Conservation (phyloP, 768 basidiomycete genomes). For the Exsudoporus frostii region DNA sequence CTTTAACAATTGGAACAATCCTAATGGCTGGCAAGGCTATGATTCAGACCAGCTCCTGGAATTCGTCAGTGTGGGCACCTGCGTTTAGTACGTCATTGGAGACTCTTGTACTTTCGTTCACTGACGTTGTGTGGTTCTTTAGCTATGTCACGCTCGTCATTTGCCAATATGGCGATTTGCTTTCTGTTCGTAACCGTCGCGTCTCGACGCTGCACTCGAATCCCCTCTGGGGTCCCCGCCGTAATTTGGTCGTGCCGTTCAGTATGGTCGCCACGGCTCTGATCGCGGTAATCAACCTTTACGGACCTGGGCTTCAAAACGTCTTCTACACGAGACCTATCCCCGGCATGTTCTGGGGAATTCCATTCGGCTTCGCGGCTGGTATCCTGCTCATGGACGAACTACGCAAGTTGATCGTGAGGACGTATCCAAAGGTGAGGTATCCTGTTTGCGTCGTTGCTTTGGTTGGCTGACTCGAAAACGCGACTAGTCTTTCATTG, state of each 20-base stretch:
- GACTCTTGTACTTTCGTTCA: neutral
- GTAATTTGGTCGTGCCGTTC: slow-evolving; percentile 31
- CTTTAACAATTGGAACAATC: slow-evolving; percentile 40
- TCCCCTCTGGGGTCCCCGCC: slow-evolving; percentile 38
- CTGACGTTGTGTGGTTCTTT: neutral
- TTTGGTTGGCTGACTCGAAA: neutral
- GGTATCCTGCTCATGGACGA: slow-evolving; percentile 46
- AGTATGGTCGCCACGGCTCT: slow-evolving; percentile 33
- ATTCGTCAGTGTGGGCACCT: slow-evolving; percentile 40
- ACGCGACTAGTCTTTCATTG: slow-evolving; percentile 19
- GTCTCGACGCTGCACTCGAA: slow-evolving; percentile 27
- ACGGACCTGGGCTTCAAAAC: slow-evolving; percentile 30
- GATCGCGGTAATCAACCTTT: slow-evolving; percentile 35
- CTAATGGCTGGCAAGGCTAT: slow-evolving; percentile 36
- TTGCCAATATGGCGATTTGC: slow-evolving; percentile 24
- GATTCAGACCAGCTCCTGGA: slow-evolving; percentile 28
- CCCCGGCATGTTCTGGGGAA: slow-evolving; percentile 43
- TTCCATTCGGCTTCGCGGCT: slow-evolving; percentile 41
- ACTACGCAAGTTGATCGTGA: slow-evolving; percentile 42
- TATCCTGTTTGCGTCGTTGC: neutral
- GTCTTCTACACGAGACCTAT: slow-evolving; percentile 36
- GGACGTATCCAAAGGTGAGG: slow-evolving; percentile 42
- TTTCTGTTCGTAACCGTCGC: slow-evolving; percentile 29
- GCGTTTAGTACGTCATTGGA: slow-evolving; percentile 38
- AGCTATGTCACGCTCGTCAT: slow-evolving; percentile 38